These are phyloP conservation scores for Aureobasidium sp. DNA, from an alignment of 2,329 filamentous ascomycete species.

Conservation along the genomic window DNA sequence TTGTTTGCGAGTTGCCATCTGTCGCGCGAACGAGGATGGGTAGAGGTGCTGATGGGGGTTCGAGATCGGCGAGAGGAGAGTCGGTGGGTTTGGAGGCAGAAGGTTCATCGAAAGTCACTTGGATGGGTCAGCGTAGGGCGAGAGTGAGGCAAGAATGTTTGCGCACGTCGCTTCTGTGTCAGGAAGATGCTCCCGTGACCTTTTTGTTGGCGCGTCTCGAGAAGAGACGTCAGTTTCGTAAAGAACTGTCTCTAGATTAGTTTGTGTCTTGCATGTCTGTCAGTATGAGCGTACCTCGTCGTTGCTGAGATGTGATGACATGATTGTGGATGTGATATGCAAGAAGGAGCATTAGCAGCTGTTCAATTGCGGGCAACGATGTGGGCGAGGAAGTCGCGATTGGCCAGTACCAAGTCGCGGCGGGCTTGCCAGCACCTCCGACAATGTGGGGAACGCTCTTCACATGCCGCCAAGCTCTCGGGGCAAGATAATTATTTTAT, in stretches of 20 bases:
- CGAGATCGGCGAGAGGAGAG: constrained; percentile 66
- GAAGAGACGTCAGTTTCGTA: constrained; percentile 70
- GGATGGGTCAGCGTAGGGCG: background rate
- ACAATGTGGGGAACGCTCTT: constrained; percentile 4
- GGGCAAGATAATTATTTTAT: constrained; percentile 14
- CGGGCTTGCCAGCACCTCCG: background rate
- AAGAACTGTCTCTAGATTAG: constrained; percentile 69
- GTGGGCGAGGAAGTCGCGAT: background rate
- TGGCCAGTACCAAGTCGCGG: background rate
- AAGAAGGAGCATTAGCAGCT: constrained; percentile 13
- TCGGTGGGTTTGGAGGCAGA: constrained; percentile 31
- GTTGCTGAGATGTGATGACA: constrained; percentile 57
- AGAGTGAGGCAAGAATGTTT: background rate
- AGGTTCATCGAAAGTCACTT: background rate
- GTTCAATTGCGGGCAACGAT: background rate
- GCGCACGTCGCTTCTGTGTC: constrained; percentile 78
- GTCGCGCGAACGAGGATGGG: constrained; percentile 86
- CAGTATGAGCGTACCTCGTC: constrained; percentile 58
- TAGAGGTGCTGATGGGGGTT: constrained; percentile 60
- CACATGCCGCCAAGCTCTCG: constrained; percentile 19
- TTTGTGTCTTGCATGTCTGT: too few species aligned
- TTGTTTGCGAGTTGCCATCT: constrained; percentile 68
- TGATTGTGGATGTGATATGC: constrained; percentile 49
- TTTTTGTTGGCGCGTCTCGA: constrained; percentile 71
- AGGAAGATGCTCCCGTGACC: constrained; percentile 80